Evolutionary conservation across 805 yeast genomes (phyloP).

Genomic region (Saccharomycopsis guyanensis): DNA sequence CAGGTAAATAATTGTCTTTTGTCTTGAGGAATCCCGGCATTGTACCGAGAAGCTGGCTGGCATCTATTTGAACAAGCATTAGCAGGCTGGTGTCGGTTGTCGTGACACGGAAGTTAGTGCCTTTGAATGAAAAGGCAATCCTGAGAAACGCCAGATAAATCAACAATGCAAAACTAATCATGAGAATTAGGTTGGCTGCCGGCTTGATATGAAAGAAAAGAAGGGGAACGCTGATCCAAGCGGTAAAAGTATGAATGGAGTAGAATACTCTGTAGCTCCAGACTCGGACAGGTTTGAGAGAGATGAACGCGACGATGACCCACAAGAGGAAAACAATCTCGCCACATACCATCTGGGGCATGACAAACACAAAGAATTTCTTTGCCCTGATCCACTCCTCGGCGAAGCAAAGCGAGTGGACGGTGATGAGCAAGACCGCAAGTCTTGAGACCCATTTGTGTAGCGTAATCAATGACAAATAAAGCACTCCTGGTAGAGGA

Average conservation of each 20-base stretch:
- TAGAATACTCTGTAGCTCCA: conserved; percentile 47
- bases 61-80: background rate
- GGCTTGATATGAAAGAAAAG: conserved; percentile 65
- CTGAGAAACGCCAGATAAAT: conserved; percentile 33
- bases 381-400: conserved; percentile 37
- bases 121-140: background rate
- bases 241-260: conserved; percentile 44
- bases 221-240: conserved; percentile 37
- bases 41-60: background rate
- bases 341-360: conserved; percentile 55
- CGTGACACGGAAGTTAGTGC: background rate
- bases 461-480: conserved; percentile 45
- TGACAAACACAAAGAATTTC: conserved; percentile 29
- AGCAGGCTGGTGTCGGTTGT: background rate
- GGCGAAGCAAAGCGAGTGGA: conserved; percentile 49
- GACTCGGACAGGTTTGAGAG: conserved; percentile 43
- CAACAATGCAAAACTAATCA: conserved; percentile 28
- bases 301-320: conserved; percentile 34
- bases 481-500: conserved; percentile 38
- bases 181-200: conserved; percentile 38
- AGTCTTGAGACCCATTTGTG: conserved; percentile 71
- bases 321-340: conserved; percentile 33
- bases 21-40: background rate
- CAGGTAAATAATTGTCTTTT: conserved; percentile 32
- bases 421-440: conserved; percentile 35